phyloP scores from a whole-genome alignment of 176 grass and related monocot genomes.

The Oryza brachyantha region DNA sequence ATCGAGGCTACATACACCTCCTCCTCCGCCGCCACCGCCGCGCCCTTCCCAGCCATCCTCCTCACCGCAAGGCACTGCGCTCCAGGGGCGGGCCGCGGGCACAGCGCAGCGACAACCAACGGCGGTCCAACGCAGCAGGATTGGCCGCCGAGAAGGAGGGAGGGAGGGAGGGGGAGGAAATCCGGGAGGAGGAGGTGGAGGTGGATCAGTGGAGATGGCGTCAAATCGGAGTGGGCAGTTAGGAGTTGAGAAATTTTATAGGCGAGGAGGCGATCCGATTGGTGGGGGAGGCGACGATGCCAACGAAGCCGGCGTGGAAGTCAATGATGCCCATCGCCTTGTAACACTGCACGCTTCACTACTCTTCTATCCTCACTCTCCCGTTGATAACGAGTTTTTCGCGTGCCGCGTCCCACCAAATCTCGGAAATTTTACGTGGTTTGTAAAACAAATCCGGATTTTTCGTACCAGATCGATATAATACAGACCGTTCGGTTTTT shows the following conservation, averaged over 20 bases:
- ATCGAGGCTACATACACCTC: slow-evolving; percentile 78
- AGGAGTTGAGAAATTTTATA: slow-evolving; percentile 15
- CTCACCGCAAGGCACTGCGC: neutral
- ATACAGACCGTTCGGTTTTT: too few relatives aligned
- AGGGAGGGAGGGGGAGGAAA: slow-evolving; percentile 6
- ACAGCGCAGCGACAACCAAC: neutral
- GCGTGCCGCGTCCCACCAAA: slow-evolving; percentile 2
- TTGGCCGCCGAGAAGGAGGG: neutral
- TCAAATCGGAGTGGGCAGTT: slow-evolving; percentile 20
- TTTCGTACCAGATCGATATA: too few relatives aligned
- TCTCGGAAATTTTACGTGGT: neutral
- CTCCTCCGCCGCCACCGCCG: slow-evolving; percentile 40
- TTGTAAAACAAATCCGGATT: too few relatives aligned
- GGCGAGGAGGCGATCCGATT: slow-evolving; percentile 33
- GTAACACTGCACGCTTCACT: too few relatives aligned
- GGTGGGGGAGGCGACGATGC: neutral
- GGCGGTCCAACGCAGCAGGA: too few relatives aligned
- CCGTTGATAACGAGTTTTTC: too few relatives aligned
- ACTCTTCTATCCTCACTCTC: too few relatives aligned
- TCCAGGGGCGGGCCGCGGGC: neutral
- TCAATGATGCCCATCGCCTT: slow-evolving; percentile 22
- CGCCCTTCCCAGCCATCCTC: slow-evolving; percentile 35
- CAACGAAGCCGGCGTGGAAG: slow-evolving; percentile 20
- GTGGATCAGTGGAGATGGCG: neutral
- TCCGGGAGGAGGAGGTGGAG: slow-evolving; percentile 5